A percentile compares a stretch with the other conserved stretches of the same genome.
phyloP scores from a whole-genome alignment of 2,329 filamentous ascomycete species.

The Sporothrix pallida region DNA sequence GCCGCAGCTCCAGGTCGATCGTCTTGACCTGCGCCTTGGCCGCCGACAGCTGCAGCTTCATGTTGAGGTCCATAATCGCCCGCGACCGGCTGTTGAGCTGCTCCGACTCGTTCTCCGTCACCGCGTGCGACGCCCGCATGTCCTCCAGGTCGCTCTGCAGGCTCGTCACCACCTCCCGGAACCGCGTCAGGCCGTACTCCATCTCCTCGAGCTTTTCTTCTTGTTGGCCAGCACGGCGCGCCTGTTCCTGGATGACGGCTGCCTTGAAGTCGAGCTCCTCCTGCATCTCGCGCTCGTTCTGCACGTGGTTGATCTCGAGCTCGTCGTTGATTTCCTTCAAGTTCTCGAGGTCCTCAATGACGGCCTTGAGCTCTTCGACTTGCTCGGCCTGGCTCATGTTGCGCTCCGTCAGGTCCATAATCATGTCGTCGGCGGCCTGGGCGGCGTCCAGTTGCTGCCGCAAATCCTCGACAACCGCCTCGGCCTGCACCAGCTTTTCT shows the following conservation, averaged over 20 bases:
- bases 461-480: conserved; percentile 81
- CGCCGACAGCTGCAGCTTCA: conserved; percentile 88
- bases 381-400: conserved; percentile 84
- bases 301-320: conserved; percentile 88
- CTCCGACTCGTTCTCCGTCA: conserved; percentile 90
- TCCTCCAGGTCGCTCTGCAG: conserved; percentile 88
- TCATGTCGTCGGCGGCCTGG: conserved; percentile 88
- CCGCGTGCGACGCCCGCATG: conserved; percentile 87
- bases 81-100: conserved; percentile 86
- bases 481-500: conserved; percentile 73
- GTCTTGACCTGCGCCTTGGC: conserved; percentile 92
- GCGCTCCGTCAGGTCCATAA: conserved; percentile 86
- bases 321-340: conserved; percentile 94
- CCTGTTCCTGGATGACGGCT: conserved; percentile 80
- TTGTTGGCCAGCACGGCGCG: conserved; percentile 73
- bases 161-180: conserved; percentile 85
- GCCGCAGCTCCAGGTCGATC: conserved; percentile 86
- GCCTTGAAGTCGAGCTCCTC: conserved; percentile 92
- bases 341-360: conserved; percentile 85
- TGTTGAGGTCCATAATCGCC: conserved; percentile 95
- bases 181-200: conserved; percentile 86
- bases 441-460: conserved; percentile 90
- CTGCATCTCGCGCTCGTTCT: conserved; percentile 92
- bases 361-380: conserved; percentile 79
- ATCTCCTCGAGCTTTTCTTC: conserved; percentile 83